Conservation (phyloP, 179 eudicot genomes). For the Silene noctiflora region DNA sequence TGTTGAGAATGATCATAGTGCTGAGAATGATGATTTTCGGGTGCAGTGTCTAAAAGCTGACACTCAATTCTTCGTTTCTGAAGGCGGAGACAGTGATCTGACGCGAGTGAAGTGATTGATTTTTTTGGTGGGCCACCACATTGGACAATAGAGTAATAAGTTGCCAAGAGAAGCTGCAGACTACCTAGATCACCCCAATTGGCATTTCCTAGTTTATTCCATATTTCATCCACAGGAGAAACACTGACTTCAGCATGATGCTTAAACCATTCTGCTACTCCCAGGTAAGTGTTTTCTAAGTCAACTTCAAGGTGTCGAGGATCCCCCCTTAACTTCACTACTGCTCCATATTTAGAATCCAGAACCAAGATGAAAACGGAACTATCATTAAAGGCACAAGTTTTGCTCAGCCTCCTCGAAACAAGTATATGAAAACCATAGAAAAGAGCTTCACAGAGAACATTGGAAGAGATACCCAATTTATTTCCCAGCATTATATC, state of each 20-base stretch:
- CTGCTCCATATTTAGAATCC: conserved; percentile 78
- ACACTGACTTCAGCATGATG: conserved; percentile 54
- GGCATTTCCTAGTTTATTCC: conserved; percentile 88
- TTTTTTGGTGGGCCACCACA: conserved; percentile 66
- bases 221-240: conserved; percentile 62
- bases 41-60: conserved; percentile 40
- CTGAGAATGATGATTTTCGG: conserved; percentile 33
- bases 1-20: conserved; percentile 32
- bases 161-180: conserved; percentile 65
- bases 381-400: conserved; percentile 33
- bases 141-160: conserved; percentile 63
- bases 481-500: conserved; percentile 58
- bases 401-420: conserved; percentile 58
- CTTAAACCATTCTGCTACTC: conserved; percentile 67
- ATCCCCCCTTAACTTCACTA: conserved; percentile 65
- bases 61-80: conserved; percentile 68
- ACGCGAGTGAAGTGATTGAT: conserved; percentile 65
- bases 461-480: conserved; percentile 44
- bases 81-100: conserved; percentile 73
- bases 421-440: conserved; percentile 65
- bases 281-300: conserved; percentile 45
- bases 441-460: conserved; percentile 76
- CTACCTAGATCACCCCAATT: conserved; percentile 87
- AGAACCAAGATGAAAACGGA: conserved; percentile 54
- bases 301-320: conserved; percentile 55